Base-by-base conservation (phyloP, 352 stramenopile species). In the Pythium folliculosum region DNA sequence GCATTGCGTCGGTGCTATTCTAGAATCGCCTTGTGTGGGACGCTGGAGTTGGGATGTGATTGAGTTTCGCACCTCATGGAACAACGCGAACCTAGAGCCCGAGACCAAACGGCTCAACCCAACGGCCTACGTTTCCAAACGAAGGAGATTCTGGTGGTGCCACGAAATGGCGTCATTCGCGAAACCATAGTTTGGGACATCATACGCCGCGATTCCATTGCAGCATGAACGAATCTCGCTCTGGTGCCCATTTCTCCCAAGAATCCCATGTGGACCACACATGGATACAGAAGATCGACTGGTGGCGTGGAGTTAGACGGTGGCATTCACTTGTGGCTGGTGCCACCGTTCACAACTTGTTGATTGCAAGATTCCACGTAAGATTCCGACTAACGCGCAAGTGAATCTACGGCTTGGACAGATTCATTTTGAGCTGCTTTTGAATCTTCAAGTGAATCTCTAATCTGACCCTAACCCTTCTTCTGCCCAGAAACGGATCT, bases 401-500 rank as follows among this genome's bases (percentile, higher is more conserved):
- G 16, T 23, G 44, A 50, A 50, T 50, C 44, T 50, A 10, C 7
- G 2, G 12, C 14, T 9, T 35, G 3, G 9, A 12, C 8, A 54
- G 48, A 54, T 54, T 45, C 17, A 48, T 21, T 48, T 21, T 19
- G 5, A 59, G 17, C 17, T 19, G 17, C 4, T 21, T 32, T 32
- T 4, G 52, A 59, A 59, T 59, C 52, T 59, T 47, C n/a, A 48
- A 59, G 16, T 47, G 25, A 59, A 54, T 54, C 48, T 54, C 23
- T 30, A 30, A 37, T 54, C 22, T 30, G 3, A 21, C 52, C 27
- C 52, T 40, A 44, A 8, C 50, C 50, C 50, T 40, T 30, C 27
- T n/a, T 13, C n/a, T 17, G 17, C 30, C 12, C 52, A 59, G 7
- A 47, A 30, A 27, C 19, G 9, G 35, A 47, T 17, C 37, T 16